Percentiles rank a stretch among this genome's conserved stretches.
These are phyloP conservation scores for Arctium lappa DNA, from an alignment of 129 eudicot genomes.

Conservation along the genomic window DNA sequence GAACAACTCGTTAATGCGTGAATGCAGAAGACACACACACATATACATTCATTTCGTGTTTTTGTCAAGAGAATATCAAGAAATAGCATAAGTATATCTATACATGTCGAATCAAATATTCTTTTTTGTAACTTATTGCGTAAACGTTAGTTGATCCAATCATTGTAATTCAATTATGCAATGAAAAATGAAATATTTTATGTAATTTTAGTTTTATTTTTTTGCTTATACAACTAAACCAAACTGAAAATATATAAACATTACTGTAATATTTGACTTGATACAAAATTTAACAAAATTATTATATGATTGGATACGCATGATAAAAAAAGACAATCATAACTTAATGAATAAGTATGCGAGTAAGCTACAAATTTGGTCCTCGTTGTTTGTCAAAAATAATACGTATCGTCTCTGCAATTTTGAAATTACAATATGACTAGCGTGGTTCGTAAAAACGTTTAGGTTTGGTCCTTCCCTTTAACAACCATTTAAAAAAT, in stretches of 20 bases:
- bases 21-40: not conserved
- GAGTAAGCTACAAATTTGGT: too few species aligned
- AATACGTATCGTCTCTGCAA: too few species aligned
- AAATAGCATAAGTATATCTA: not conserved
- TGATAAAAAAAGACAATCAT: not conserved
- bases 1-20: conserved; percentile 46
- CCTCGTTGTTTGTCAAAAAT: too few species aligned
- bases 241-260: too few species aligned
- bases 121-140: not conserved
- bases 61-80: not conserved
- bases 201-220: not conserved
- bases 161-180: not conserved
- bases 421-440: too few species aligned
- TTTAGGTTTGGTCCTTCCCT: too few species aligned
- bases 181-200: not conserved
- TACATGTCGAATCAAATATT: not conserved
- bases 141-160: not conserved
- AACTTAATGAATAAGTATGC: conserved; percentile 21
- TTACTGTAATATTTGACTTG: too few species aligned
- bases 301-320: conserved; percentile 12
- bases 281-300: not conserved
- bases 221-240: not conserved
- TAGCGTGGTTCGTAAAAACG: too few species aligned
- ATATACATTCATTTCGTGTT: not conserved
- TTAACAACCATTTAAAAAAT: too few species aligned